These are phyloP conservation scores for Colletotrichum theobromicola DNA, from an alignment of 2,329 filamentous ascomycete genomes.

Conservation along the genomic window DNA sequence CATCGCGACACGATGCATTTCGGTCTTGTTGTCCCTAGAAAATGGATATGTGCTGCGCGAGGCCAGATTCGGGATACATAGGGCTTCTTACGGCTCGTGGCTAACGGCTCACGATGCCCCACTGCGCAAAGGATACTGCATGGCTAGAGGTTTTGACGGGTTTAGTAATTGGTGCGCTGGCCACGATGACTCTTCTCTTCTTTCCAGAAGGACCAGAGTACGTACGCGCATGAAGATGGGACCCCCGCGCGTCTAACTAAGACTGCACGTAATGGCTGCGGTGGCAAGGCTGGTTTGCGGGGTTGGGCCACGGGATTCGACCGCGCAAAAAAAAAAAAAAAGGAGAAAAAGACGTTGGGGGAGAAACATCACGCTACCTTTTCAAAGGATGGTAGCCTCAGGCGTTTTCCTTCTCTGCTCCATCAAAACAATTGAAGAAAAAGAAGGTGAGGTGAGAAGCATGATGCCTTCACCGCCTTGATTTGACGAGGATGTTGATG, in stretches of 20 bases:
- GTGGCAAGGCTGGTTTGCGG: background rate
- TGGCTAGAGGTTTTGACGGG: background rate
- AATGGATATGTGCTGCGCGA: background rate
- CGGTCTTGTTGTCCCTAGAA: background rate
- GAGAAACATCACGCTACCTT: background rate
- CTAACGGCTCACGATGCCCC: background rate
- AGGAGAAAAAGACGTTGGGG: background rate
- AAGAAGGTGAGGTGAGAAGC: background rate
- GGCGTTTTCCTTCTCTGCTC: background rate
- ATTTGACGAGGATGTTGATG: background rate
- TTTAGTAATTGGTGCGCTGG: background rate
- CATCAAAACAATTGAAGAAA: background rate
- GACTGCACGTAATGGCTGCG: constrained; percentile 13
- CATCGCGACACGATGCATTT: background rate
- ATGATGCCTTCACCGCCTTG: constrained; percentile 5
- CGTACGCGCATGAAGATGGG: background rate
- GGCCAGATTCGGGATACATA: background rate
- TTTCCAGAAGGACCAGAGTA: background rate
- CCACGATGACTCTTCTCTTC: background rate
- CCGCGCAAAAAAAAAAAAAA: too few species aligned
- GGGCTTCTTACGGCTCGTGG: background rate
- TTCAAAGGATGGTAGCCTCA: background rate
- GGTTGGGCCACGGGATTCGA: background rate
- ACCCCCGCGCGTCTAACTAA: background rate
- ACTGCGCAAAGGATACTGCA: background rate